These are phyloP conservation scores for Rhynchospora breviuscula DNA, from an alignment of 176 grass and related monocot species.

Conservation along the genomic window DNA sequence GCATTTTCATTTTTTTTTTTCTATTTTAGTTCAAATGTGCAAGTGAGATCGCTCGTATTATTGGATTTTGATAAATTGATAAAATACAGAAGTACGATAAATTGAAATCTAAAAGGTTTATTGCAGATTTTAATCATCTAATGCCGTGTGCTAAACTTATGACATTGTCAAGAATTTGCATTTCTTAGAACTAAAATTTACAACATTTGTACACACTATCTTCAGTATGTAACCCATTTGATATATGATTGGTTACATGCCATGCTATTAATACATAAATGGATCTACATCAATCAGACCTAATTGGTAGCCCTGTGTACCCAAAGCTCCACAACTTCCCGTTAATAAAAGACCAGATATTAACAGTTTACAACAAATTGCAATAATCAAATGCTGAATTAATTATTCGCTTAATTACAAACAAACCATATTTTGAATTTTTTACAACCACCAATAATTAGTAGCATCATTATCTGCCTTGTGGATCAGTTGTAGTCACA, in stretches of 20 bases:
- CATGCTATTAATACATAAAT: neutral
- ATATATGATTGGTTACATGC: neutral
- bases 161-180: too few species aligned
- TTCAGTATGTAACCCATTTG: too few species aligned
- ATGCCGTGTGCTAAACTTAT: too few species aligned
- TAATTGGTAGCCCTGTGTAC: neutral
- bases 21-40: too few species aligned
- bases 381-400: neutral
- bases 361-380: neutral
- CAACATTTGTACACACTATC: too few species aligned
- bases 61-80: too few species aligned
- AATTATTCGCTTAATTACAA: neutral
- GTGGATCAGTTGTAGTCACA: neutral
- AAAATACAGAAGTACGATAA: too few species aligned
- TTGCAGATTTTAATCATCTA: too few species aligned
- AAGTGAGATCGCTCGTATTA: too few species aligned
- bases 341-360: neutral
- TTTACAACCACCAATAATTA: neutral
- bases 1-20: too few species aligned
- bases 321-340: neutral
- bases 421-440: neutral
- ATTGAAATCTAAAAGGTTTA: too few species aligned
- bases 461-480: constrained; percentile 5
- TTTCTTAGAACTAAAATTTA: too few species aligned
- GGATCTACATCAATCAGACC: neutral